Evolutionary conservation across 208 protist genomes (phyloP), one percentile per base, ranked within the genome.

Genomic region (Borovskyia barvae): DNA sequence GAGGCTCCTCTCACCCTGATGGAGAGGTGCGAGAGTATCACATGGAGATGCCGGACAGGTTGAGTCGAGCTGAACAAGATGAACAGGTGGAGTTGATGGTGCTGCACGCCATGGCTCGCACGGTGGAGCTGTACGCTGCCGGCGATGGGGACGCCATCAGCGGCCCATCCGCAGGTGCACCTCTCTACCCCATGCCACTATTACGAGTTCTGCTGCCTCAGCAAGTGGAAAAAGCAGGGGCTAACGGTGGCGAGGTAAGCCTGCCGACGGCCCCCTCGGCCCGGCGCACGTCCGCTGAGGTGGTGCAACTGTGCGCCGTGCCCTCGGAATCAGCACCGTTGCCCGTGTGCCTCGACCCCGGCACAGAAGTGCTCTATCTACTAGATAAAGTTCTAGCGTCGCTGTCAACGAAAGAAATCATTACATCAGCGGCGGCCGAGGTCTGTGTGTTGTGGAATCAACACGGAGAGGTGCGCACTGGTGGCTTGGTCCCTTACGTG

Each of bases 381-480:
- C 19, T 68, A 3, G 8, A 43, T 22, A 37, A 20, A 26, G 59
- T 71, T 25, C 41, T 79, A 2, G 33, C 8, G 33, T 14, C 33
- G 9, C 33, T 14, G 9, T 8, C 26, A 35, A 39, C 37, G 14
- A 5, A 22, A 22, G 30, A 5, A 20, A 59, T 43, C 11, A 41
- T 20, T n/a, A n/a, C 2, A 17, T 41, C 9, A 41, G n/a, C 26
- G 25, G 43, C 5, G 28, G 22, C 55, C 14, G 52, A 68, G n/a
- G 22, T 39, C 7, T 59, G 39, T 22, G 66, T 82, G 14, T 32
- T 92, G 29, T 92, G 68, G 50, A 92, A 92, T 48, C 4, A 25
- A 0, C 49, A 78, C n/a, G 80, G 85, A 15, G 80, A 85, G 37
- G 47, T 87, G 29, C 71, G 80, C 15, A 37, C 36, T 11, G 26